These are phyloP conservation scores for Psilocybe sp. DNA, from an alignment of 768 basidiomycete genomes.

Conservation along the genomic window DNA sequence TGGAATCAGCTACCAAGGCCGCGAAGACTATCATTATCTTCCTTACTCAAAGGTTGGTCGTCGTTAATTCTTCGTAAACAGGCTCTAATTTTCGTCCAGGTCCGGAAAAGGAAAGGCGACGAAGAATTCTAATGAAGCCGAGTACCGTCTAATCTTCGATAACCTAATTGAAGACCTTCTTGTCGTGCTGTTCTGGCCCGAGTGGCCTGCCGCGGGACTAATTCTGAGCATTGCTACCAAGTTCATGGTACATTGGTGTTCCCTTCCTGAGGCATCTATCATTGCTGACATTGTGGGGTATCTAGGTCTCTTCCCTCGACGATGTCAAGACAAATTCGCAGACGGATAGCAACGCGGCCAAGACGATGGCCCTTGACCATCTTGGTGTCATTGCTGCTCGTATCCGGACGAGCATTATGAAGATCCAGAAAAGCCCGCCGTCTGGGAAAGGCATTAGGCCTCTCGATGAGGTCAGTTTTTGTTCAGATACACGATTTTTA, in stretches of 20 bases:
- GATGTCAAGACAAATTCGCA: constrained; percentile 70
- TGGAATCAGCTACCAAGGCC: constrained; percentile 81
- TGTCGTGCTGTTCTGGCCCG: constrained; percentile 88
- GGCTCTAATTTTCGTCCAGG: constrained; percentile 29
- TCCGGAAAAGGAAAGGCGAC: constrained; percentile 86
- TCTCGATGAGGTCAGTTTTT: constrained; percentile 64
- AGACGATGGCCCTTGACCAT: constrained; percentile 89
- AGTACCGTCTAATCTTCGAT: constrained; percentile 91
- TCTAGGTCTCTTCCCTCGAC: constrained; percentile 76
- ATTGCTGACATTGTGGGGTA: background rate
- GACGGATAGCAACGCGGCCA: constrained; percentile 79
- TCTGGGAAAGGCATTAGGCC: constrained; percentile 45
- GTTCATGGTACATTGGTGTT: constrained; percentile 64
- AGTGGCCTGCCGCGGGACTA: constrained; percentile 93
- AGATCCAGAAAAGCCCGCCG: constrained; percentile 33
- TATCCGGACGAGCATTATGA: constrained; percentile 59
- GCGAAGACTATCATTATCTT: constrained; percentile 83
- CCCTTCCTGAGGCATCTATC: background rate
- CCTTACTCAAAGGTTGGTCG: constrained; percentile 59
- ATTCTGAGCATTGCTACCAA: constrained; percentile 78
- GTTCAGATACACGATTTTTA: background rate
- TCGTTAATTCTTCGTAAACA: background rate
- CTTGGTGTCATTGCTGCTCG: constrained; percentile 89
- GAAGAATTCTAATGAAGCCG: constrained; percentile 90
- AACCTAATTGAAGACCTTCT: constrained; percentile 87